These are phyloP conservation scores for Lithohypha guttulata DNA, from an alignment of 2,329 filamentous ascomycete genomes.

Conservation along the genomic window DNA sequence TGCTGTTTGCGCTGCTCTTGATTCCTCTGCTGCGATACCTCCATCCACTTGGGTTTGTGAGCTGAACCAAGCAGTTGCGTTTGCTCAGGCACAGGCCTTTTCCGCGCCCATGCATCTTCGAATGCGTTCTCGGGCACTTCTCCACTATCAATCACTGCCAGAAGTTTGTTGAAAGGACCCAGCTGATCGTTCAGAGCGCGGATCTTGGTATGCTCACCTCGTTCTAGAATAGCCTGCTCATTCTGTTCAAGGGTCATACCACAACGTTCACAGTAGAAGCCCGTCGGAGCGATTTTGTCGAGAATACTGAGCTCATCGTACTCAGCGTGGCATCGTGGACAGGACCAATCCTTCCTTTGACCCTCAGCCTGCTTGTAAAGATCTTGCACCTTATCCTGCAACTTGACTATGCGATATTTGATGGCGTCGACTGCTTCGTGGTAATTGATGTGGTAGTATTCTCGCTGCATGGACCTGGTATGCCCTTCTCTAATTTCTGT, in stretches of 20 bases:
- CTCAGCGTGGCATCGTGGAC: conserved; percentile 67
- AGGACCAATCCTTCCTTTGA: conserved; percentile 76
- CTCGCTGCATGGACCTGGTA: conserved; percentile 69
- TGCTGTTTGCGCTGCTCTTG: conserved; percentile 30
- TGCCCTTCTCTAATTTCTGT: conserved; percentile 71
- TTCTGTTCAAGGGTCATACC: conserved; percentile 37
- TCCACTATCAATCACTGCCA: conserved; percentile 37
- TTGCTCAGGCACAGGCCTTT: conserved; percentile 36
- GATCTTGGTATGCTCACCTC: conserved; percentile 41
- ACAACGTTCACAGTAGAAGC: conserved; percentile 80
- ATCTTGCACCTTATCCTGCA: conserved; percentile 80
- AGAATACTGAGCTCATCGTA: conserved; percentile 87
- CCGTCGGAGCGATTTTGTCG: conserved; percentile 52
- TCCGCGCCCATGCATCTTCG: conserved; percentile 38
- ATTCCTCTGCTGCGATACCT: conserved; percentile 24
- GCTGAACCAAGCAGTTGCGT: conserved; percentile 28
- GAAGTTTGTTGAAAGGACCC: conserved; percentile 35
- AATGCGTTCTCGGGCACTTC: conserved; percentile 39
- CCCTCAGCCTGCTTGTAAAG: conserved; percentile 64
- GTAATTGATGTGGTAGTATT: conserved; percentile 96
- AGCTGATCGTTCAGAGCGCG: conserved; percentile 39
- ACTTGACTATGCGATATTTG: conserved; percentile 82
- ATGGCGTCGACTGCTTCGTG: conserved; percentile 90
- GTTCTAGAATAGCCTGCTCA: conserved; percentile 34
- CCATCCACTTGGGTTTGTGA: conserved; percentile 32